These are phyloP conservation scores for Mycena venus DNA, from an alignment of 768 basidiomycete genomes.

Conservation along the genomic window DNA sequence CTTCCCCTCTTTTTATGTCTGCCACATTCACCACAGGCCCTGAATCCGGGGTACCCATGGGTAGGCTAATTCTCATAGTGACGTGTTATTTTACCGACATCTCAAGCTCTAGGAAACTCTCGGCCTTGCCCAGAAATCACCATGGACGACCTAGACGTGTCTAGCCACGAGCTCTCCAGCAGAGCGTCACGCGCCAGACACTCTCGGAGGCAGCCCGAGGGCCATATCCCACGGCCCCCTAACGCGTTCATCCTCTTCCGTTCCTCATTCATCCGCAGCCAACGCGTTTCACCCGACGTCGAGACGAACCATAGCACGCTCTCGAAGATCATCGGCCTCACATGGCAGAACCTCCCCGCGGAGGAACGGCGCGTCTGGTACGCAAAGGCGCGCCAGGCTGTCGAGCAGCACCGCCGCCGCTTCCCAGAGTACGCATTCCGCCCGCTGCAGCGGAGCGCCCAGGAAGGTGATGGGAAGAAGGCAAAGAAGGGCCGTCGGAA, in stretches of 20 bases:
- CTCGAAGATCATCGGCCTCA: constrained; percentile 87
- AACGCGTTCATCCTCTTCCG: constrained; percentile 92
- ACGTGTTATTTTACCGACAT: background rate
- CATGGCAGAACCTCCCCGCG: constrained; percentile 84
- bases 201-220: constrained; percentile 20
- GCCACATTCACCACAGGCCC: background rate
- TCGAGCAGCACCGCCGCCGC: constrained; percentile 79
- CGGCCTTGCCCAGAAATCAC: background rate
- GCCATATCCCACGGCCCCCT: constrained; percentile 84
- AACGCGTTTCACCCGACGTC: constrained; percentile 81
- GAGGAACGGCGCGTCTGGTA: constrained; percentile 87
- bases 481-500: constrained; percentile 61
- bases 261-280: constrained; percentile 83
- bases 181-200: constrained; percentile 6
- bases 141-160: background rate
- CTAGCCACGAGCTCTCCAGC: background rate
- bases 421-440: constrained; percentile 84
- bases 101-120: background rate
- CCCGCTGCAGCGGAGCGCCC: constrained; percentile 49
- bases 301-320: constrained; percentile 88
- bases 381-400: constrained; percentile 76
- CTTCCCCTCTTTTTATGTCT: background rate
- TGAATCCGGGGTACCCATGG: background rate
- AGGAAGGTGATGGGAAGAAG: constrained; percentile 58
- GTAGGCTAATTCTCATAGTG: background rate